phyloP scores from a whole-genome alignment of 148 eudicot species.

The Rhododendron vialii region DNA sequence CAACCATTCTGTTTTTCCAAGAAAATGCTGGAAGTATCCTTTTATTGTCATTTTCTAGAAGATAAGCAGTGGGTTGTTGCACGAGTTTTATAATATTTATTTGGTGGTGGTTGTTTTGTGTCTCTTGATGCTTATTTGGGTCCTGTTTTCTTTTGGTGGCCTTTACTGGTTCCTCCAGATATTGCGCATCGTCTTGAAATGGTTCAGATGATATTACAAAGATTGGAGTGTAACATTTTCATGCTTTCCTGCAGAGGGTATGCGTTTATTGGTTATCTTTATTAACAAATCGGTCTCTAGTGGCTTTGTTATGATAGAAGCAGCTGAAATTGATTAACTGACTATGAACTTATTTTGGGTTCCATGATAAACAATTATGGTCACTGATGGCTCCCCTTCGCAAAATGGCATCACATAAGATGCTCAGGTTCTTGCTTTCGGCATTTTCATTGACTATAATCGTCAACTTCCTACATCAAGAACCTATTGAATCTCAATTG shows the following conservation, averaged over 20 bases:
- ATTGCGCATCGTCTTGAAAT: constrained; percentile 97
- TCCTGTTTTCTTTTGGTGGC: constrained; percentile 23
- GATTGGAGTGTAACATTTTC: constrained; percentile 76
- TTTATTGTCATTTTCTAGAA: constrained; percentile 16
- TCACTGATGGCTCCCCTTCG: constrained; percentile 77
- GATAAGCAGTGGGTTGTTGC: too few species aligned
- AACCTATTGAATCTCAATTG: background rate
- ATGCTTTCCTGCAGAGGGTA: constrained; percentile 99
- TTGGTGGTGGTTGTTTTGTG: background rate
- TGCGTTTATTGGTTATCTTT: constrained; percentile 10
- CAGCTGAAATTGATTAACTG: background rate
- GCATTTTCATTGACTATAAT: background rate
- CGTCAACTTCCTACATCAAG: background rate
- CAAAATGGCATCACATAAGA: constrained; percentile 85
- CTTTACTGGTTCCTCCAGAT: constrained; percentile 66
- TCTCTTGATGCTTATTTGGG: too few species aligned
- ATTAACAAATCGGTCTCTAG: background rate
- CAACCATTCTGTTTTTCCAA: constrained; percentile 90
- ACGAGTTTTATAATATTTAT: background rate
- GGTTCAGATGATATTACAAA: constrained; percentile 83
- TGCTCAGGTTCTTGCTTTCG: constrained; percentile 59
- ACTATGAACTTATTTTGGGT: background rate
- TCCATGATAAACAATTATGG: constrained; percentile 48
- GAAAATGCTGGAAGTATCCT: constrained; percentile 99
- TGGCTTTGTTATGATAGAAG: background rate